A percentile compares a stretch with the other conserved stretches of the same genome.
Evolutionary conservation across 179 eudicot genomes (phyloP).

Genomic region (Heliamphora pulchella): DNA sequence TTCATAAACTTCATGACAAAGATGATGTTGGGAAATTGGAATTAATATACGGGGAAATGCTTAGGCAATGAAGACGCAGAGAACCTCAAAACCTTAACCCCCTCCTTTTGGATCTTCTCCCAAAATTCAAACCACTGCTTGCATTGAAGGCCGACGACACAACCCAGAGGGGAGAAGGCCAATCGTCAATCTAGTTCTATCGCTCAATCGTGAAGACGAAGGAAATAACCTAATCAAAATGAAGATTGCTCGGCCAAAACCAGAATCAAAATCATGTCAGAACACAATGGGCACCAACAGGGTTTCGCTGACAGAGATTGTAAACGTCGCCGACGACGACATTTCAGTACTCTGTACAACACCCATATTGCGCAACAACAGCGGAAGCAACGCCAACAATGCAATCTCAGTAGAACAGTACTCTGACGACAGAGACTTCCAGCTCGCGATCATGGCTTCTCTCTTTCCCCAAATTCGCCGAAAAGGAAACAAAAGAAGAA

Average conservation of each 20-base stretch:
- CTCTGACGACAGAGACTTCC: conserved; percentile 11
- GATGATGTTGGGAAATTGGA: too few species aligned
- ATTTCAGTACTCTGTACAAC: not conserved
- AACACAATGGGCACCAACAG: not conserved
- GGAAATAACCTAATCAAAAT: not conserved
- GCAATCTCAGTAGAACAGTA: conserved; percentile 18
- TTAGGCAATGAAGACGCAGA: too few species aligned
- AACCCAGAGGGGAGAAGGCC: not conserved
- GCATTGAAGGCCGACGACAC: not conserved
- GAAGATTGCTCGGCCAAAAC: not conserved
- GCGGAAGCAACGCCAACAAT: not conserved
- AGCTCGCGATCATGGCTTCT: conserved; percentile 8
- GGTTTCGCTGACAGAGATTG: not conserved
- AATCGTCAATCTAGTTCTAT: not conserved
- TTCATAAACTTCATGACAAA: too few species aligned
- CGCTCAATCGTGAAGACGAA: not conserved
- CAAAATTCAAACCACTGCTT: too few species aligned
- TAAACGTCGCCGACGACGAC: conserved; percentile 10
- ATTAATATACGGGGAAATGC: too few species aligned
- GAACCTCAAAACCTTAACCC: too few species aligned
- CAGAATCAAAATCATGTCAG: not conserved
- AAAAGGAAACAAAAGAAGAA: not conserved
- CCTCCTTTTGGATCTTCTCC: too few species aligned
- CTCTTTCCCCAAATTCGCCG: not conserved
- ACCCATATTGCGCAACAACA: not conserved